These are phyloP conservation scores for Fusarium pilosicola DNA, from an alignment of 2,329 filamentous ascomycete species.

Conservation along the genomic window DNA sequence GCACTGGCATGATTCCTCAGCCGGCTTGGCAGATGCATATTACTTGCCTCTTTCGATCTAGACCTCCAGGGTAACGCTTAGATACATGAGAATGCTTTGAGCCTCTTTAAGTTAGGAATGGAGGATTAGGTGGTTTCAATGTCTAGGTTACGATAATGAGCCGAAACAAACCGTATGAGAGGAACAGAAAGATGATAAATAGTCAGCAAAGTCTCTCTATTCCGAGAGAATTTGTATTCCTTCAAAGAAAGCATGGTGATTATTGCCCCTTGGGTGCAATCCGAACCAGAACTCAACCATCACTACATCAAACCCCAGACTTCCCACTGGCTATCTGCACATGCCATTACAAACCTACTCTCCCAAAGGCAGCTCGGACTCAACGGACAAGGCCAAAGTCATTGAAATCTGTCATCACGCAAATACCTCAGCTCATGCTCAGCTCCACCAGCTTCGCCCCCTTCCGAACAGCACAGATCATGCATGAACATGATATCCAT, in stretches of 20 bases:
- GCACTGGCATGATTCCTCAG: background rate
- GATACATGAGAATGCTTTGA: background rate
- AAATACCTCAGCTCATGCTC: constrained; percentile 1
- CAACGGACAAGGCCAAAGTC: background rate
- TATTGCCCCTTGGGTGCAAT: too few species aligned
- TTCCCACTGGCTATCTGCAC: too few species aligned
- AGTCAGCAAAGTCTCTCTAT: fast-evolving
- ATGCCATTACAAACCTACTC: background rate
- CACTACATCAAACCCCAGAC: background rate
- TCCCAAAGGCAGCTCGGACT: background rate
- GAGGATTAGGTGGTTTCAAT: background rate
- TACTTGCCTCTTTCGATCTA: background rate
- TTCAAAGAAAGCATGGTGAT: fast-evolving
- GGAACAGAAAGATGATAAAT: background rate
- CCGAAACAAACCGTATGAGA: background rate
- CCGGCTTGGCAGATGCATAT: background rate
- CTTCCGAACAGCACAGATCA: constrained; percentile 71
- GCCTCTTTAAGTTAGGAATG: background rate
- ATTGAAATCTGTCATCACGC: background rate
- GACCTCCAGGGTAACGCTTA: background rate
- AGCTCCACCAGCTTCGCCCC: constrained; percentile 75
- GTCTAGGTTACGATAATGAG: too few species aligned
- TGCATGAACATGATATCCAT: constrained; percentile 78
- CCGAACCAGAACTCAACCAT: background rate
- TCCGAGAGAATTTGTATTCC: background rate